These are phyloP conservation scores for Ceratocystis ficicola DNA, from an alignment of 2,329 filamentous ascomycete species.

Conservation along the genomic window DNA sequence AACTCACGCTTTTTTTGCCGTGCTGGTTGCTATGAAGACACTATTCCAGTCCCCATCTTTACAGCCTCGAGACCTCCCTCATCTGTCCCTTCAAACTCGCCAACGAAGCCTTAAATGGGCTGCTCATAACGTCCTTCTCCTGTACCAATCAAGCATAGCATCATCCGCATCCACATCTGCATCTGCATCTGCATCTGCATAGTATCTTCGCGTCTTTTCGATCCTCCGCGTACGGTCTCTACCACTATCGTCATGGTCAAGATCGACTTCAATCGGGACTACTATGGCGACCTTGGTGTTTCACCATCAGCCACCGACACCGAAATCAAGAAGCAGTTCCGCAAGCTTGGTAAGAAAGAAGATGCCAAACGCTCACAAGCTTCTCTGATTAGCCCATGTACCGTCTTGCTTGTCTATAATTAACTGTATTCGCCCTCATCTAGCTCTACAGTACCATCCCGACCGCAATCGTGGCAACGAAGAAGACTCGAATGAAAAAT, in stretches of 20 bases:
- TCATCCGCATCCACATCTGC: too few relatives aligned
- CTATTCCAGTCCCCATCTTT: too few relatives aligned
- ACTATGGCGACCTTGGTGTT: slow-evolving; percentile 75
- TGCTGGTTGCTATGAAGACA: too few relatives aligned
- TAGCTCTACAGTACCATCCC: slow-evolving; percentile 75
- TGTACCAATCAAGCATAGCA: too few relatives aligned
- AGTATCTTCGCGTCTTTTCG: neutral
- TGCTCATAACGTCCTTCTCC: too few relatives aligned
- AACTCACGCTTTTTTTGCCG: too few relatives aligned
- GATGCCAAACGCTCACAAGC: slow-evolving; percentile 25
- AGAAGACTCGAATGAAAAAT: slow-evolving; percentile 65
- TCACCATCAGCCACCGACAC: slow-evolving; percentile 52
- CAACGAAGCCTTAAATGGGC: too few relatives aligned
- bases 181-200: neutral
- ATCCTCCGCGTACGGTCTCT: neutral
- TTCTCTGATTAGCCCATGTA: neutral
- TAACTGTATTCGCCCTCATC: neutral
- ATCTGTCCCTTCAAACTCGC: too few relatives aligned
- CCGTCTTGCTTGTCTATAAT: neutral
- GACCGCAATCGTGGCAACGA: slow-evolving; percentile 80
- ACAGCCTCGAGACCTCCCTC: too few relatives aligned
- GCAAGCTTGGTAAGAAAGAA: slow-evolving; percentile 56
- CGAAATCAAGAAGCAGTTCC: slow-evolving; percentile 77
- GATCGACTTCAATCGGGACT: slow-evolving; percentile 46
- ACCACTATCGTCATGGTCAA: slow-evolving; percentile 18